A percentile compares a stretch with the other conserved stretches of the same genome.
These are phyloP conservation scores for Porcisia hertigi DNA, from an alignment of 208 protist species.

Conservation along the genomic window DNA sequence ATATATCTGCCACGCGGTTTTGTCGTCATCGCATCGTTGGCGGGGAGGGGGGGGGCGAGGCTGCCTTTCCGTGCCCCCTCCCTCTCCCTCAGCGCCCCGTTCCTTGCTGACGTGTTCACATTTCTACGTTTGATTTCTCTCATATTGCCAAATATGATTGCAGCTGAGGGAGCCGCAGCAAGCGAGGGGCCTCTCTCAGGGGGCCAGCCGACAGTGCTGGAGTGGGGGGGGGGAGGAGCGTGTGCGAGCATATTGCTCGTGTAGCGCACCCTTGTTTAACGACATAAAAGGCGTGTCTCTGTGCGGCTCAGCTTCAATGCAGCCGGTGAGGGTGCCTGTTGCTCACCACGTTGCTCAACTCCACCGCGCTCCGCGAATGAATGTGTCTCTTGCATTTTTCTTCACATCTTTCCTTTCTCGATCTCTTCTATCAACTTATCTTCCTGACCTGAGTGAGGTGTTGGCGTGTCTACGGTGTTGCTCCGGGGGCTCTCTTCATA, in stretches of 20 bases:
- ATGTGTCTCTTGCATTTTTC: neutral
- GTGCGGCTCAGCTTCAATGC: too few species aligned
- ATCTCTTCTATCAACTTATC: neutral
- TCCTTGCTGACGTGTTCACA: constrained; percentile 2
- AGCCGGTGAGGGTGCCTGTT: neutral
- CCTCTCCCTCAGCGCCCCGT: neutral
- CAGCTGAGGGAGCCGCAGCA: neutral
- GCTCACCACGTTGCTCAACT: neutral
- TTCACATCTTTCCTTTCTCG: neutral
- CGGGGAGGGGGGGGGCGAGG: neutral
- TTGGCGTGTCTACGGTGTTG: neutral
- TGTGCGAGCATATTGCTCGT: neutral
- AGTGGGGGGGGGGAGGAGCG: neutral
- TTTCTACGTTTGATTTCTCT: constrained; percentile 6
- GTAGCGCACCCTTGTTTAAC: neutral
- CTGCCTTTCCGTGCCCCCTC: neutral
- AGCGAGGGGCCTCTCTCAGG: neutral
- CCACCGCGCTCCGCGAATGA: neutral
- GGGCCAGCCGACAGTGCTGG: neutral
- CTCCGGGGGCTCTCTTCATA: neutral
- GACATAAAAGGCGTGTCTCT: neutral
- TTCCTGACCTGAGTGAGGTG: neutral
- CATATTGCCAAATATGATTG: neutral
- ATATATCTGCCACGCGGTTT: neutral
- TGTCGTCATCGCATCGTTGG: neutral